Evolutionary conservation across 805 yeast genomes (phyloP), one percentile per base, ranked within the genome.

Genomic region (Candida endomychidarum): DNA sequence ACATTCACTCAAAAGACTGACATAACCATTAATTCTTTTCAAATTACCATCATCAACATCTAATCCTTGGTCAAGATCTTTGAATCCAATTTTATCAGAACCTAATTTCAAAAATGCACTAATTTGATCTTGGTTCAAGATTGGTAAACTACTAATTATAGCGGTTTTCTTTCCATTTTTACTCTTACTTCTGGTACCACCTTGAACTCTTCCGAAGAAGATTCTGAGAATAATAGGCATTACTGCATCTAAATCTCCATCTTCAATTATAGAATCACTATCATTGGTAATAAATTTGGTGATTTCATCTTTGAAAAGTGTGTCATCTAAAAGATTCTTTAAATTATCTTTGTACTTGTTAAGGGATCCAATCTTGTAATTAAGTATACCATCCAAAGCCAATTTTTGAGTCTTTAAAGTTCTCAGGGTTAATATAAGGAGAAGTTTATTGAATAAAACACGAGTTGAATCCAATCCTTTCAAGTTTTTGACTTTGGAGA

Each of bases 171-270:
- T 75, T 22, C 89, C 81, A 40, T 78, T 75, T 54, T 86, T 86
- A 20, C 81, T 75, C 43, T 87, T 88, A 57, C 85, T 81, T 40
- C 70, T 75, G 4, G 81, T 71, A 1, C 82, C 74, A 8, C 72
- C 72, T 60, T 87, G 95, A 7, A 89, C 87, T 42, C 95, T 74
- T 7, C 98, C 98, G 60, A 83, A 91, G 15, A 93, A 65, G 18
- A 93, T 82, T 49, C 96, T 67, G 35, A 89, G 56, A 3, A 89
- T 73, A 21, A 86, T 53, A 1, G 95, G 93, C 76, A 88, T 77
- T 2, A 91, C 72, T 1, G 46, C 58, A 2, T 58, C 65, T 11
- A 74, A 65, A 55, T 93, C 97, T 3, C 67, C 68, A 6, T 67
- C 71, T 46, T 84, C 87, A 39, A 89, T 70, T 3, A 63, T 69